Percentiles rank a stretch among this genome's conserved stretches.
phyloP scores from a whole-genome alignment of 2,329 filamentous ascomycete species.

The Fusarium pilosicola region DNA sequence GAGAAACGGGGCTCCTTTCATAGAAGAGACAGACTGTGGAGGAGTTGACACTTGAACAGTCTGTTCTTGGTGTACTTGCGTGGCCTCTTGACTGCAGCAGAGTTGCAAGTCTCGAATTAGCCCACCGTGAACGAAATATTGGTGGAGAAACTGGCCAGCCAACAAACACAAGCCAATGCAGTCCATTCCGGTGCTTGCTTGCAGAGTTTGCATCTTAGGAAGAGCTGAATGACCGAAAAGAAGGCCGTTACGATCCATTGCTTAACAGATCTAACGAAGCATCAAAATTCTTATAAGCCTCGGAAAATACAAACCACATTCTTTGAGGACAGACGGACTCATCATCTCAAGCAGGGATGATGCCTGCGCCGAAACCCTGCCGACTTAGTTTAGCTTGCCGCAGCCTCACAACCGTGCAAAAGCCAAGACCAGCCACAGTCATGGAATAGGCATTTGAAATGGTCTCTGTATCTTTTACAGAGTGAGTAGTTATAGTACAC shows the following conservation, averaged over 20 bases:
- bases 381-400: conserved; percentile 9
- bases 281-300: not conserved
- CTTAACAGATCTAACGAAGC: not conserved
- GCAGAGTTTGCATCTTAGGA: not conserved
- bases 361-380: conserved; percentile 12
- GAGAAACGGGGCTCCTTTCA: not conserved
- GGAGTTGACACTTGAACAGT: conserved; percentile 16
- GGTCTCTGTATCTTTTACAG: not conserved
- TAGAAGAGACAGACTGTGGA: not conserved
- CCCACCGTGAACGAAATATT: conserved; percentile 32
- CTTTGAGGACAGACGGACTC: conserved; percentile 1
- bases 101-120: conserved; percentile 24
- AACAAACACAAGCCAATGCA: not conserved
- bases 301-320: conserved; percentile 9
- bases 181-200: not conserved
- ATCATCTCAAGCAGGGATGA: conserved; percentile 21
- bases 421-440: conserved; percentile 15
- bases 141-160: conserved; percentile 8
- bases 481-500: no score
- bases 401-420: conserved; percentile 16
- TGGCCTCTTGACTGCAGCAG: conserved; percentile 2
- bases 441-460: not conserved
- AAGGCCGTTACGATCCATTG: not conserved
- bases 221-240: not conserved
- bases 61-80: conserved; percentile 15